Evolutionary conservation across 2,329 filamentous ascomycete species (phyloP), one percentile per base, ranked within the genome.

Genomic region (Colletotrichum sp.): DNA sequence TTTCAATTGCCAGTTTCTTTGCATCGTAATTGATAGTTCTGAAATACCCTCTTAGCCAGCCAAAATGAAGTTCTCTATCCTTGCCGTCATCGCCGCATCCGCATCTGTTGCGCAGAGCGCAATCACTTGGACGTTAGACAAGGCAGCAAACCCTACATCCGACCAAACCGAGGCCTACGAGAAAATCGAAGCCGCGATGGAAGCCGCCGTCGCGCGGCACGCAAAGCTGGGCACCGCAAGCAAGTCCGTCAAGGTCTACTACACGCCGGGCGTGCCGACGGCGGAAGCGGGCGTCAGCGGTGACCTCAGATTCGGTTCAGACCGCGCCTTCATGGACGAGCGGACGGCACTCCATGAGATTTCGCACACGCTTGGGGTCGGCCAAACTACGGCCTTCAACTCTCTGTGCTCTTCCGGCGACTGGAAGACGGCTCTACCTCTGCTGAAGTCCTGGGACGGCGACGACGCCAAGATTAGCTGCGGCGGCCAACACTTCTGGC

Each of bases 261-360:
- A 89, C 80, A 79, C 82, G 10, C 86, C 87, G 8, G 82, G 86
- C 24, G 87, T 89, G 13, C 82, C 84, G 10, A 89, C 87, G 0
- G 87, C 87, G 28, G 87, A 89, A 77, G 87, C 83, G 10, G 87
- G 80, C 82, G 86, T 83, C 80, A 87, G 85, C 79, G 87, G 87
- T 55, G 84, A 87, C 79, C 81, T 89, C n/a, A 85, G 87, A 16
- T 89, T 89, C 80, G 87, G 87, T 7, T 81, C 83, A 15, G 83
- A 88, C 82, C 80, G 87, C 10, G 77, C 84, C 1, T 89, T 87
- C 82, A 89, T 89, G 87, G 88, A 80, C 64, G 86, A 89, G 80
- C 86, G 87, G 16, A 88, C 87, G 5, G 87, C 87, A 7, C 82
- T 89, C 79, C 87, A 89, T 78, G 87, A 89, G 81, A 88, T 88